Conservation (phyloP, 225 moss, liverwort and hornwort species). For the Physcomitrium patens region DNA sequence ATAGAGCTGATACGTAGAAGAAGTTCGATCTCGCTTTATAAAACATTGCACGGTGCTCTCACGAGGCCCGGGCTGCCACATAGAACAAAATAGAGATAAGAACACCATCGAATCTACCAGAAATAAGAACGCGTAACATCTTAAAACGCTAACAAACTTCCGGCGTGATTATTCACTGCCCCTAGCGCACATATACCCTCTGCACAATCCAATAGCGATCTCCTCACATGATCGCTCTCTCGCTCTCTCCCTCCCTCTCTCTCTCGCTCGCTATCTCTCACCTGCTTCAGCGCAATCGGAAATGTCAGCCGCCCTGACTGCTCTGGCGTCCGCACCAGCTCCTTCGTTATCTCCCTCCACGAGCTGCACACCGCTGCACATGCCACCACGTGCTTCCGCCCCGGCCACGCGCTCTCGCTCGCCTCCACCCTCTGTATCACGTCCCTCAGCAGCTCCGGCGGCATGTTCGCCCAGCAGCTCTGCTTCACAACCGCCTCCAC, state of each 20-base stretch:
- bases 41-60: slow-evolving; percentile 74
- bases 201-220: slow-evolving; percentile 16
- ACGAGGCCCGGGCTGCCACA: slow-evolving; percentile 65
- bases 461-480: slow-evolving; percentile 99
- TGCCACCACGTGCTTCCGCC: slow-evolving; percentile 88
- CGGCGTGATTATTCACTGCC: background rate
- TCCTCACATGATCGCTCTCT: background rate
- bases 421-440: slow-evolving; percentile 96
- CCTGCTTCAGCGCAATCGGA: slow-evolving; percentile 97
- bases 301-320: slow-evolving; percentile 96
- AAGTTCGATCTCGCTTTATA: slow-evolving; percentile 66
- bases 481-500: slow-evolving; percentile 69
- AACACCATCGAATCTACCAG: background rate
- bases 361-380: slow-evolving; percentile 97
- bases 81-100: background rate
- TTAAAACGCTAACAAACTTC: background rate
- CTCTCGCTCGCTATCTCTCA: slow-evolving; percentile 26
- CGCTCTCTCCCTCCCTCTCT: too few species aligned
- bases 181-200: background rate
- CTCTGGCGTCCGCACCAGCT: slow-evolving; percentile 96
- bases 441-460: slow-evolving; percentile 93
- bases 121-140: background rate
- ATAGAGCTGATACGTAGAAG: slow-evolving; percentile 69
- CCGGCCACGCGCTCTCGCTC: slow-evolving; percentile 96
- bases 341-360: slow-evolving; percentile 98